These are phyloP conservation scores for Corynascus novoguineensis DNA, from an alignment of 495 filamentous ascomycete species.

Conservation along the genomic window DNA sequence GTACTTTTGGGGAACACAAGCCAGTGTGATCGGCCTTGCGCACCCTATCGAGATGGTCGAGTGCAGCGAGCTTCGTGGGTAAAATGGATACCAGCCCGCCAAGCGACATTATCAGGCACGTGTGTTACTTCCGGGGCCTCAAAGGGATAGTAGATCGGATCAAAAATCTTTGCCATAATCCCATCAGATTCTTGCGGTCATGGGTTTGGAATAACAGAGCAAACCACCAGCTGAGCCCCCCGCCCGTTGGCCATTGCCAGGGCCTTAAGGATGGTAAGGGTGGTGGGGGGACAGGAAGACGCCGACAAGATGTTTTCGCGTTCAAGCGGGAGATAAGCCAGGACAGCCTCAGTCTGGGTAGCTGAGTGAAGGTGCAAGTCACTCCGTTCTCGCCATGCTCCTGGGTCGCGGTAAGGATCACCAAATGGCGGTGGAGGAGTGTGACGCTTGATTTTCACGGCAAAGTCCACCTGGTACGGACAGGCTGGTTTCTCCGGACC, in stretches of 20 bases:
- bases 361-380: background rate
- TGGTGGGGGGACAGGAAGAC: background rate
- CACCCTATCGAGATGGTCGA: conserved; percentile 2
- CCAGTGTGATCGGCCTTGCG: background rate
- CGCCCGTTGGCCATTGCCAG: background rate
- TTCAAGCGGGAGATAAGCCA: conserved; percentile 2
- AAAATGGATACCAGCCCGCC: conserved; percentile 10
- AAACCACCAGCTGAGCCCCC: conserved; percentile 1
- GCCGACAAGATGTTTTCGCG: background rate
- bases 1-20: conserved; percentile 12
- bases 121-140: background rate
- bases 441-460: conserved; percentile 9
- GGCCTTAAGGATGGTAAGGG: background rate
- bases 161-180: conserved; percentile 19
- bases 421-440: conserved; percentile 8
- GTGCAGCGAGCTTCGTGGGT: conserved; percentile 14
- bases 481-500: conserved; percentile 10
- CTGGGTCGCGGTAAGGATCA: background rate
- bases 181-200: background rate
- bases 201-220: background rate
- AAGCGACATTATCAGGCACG: background rate
- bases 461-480: conserved; percentile 5
- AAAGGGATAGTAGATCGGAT: conserved; percentile 18
- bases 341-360: conserved; percentile 5
- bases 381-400: background rate